These are phyloP conservation scores for Gastrodia elata DNA, from an alignment of 106 monocot species.

Conservation along the genomic window DNA sequence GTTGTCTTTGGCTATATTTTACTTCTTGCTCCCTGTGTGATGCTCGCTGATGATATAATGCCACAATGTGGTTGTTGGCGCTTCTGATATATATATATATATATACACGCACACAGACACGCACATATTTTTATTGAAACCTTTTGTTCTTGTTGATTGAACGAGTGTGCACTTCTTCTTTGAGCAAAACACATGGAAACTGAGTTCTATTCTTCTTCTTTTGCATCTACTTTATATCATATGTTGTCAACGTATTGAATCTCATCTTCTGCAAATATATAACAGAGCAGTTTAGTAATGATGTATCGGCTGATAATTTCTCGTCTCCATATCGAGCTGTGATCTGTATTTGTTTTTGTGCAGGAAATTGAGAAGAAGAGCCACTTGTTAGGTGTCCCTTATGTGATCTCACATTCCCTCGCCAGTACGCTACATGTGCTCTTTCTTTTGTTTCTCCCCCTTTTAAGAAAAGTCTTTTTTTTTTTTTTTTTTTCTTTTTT, in stretches of 20 bases:
- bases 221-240: too few relatives aligned
- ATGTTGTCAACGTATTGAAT: too few relatives aligned
- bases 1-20: slow-evolving; percentile 70
- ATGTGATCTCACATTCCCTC: background rate
- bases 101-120: too few relatives aligned
- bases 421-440: background rate
- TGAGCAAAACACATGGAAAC: background rate
- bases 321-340: too few relatives aligned
- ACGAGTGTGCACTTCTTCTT: background rate
- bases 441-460: too few relatives aligned
- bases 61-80: background rate
- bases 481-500: too few relatives aligned
- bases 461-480: too few relatives aligned
- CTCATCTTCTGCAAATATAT: too few relatives aligned
- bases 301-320: too few relatives aligned
- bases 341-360: background rate
- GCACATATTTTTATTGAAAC: too few relatives aligned
- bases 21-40: slow-evolving; percentile 48
- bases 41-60: slow-evolving; percentile 21
- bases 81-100: background rate
- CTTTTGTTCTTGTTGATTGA: background rate
- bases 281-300: too few relatives aligned
- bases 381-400: background rate
- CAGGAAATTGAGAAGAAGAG: background rate
- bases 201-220: too few relatives aligned